Evolutionary conservation across 768 basidiomycete species (phyloP), one percentile per base, ranked within the genome.

Genomic region (Boletellus ananiceps): DNA sequence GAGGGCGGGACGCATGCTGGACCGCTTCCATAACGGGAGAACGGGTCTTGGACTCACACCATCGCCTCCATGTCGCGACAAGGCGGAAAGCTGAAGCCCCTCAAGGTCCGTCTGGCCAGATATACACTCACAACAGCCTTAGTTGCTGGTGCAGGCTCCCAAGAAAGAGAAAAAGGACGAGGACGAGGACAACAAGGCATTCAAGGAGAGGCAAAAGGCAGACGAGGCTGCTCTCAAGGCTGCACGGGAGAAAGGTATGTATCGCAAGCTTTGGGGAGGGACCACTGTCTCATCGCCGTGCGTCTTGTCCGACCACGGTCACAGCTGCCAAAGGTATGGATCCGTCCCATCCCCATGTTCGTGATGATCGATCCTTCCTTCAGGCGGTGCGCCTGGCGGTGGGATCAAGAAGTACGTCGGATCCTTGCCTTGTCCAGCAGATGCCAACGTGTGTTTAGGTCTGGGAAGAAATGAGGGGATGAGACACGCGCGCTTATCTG

Each of bases 331-430:
- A 67, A 68, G 67, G 65, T 69, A 54, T 32, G 62, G 16, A 40
- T 40, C 0, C 5, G 31, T 46, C 33, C 38, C 40, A 11, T 25
- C 43, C 36, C 25, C 29, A 14, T 55, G 27, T 52, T 48, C 50
- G 49, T 38, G 14, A 9, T 45, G 23, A 33, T 43, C 12, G 34
- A 27, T 15, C 34, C 37, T 19, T 15, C 33, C 36, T 21, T 40
- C 44, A 88, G 88, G 79, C 54, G 88, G 88, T 18, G 72, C 85
- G 9, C 76, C 83, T 46, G 81, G 80, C 16, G 74, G 79, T 38
- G 88, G 90, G 21, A 89, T 92, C 76, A 91, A 92, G 80, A 92
- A 92, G 89, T 90, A 69, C 59, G 85, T 75, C 23, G 46, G 44
- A 42, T 16, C 16, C 54, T 34, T 37, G 38, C 40, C 38, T 49